Evolutionary conservation across 1,139 yeast species (phyloP).

Genomic region (Candida albicans): DNA sequence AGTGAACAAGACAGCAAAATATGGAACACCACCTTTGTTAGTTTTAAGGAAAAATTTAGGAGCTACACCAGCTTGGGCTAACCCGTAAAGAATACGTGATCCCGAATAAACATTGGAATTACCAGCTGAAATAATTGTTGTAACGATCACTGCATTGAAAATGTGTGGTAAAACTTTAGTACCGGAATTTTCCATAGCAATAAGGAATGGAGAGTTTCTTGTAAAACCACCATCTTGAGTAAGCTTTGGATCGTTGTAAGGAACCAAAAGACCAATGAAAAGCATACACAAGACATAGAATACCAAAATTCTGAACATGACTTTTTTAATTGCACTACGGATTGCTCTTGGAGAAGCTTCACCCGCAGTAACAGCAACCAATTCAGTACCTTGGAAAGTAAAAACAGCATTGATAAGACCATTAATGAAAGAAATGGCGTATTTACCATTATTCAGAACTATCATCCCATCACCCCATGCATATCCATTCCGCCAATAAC

Average conservation of each 20-base stretch:
- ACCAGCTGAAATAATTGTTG: slow-evolving; percentile 75
- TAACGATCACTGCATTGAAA: slow-evolving; percentile 71
- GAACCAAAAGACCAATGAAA: slow-evolving; percentile 81
- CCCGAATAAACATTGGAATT: slow-evolving; percentile 81
- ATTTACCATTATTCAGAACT: slow-evolving; percentile 33
- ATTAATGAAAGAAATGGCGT: slow-evolving; percentile 58
- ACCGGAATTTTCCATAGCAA: slow-evolving; percentile 66
- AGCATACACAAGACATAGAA: slow-evolving; percentile 79
- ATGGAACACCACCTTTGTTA: slow-evolving; percentile 68
- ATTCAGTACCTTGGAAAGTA: slow-evolving; percentile 78
- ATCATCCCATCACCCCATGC: slow-evolving; percentile 71
- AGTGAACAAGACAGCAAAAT: slow-evolving; percentile 55
- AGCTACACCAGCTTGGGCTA: slow-evolving; percentile 62
- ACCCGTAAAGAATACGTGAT: slow-evolving; percentile 67
- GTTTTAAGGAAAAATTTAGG: slow-evolving; percentile 56
- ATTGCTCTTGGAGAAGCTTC: slow-evolving; percentile 56
- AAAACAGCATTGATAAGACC: slow-evolving; percentile 69
- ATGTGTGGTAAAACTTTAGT: slow-evolving; percentile 68
- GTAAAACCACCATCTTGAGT: slow-evolving; percentile 28
- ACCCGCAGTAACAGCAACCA: slow-evolving; percentile 87
- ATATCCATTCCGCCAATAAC: slow-evolving; percentile 94
- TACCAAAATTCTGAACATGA: slow-evolving; percentile 73
- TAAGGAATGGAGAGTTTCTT: slow-evolving; percentile 52
- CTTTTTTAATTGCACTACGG: slow-evolving; percentile 71
- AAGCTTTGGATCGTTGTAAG: slow-evolving; percentile 63